These are phyloP conservation scores for Sphaerulina vaccinii DNA, from an alignment of 2,329 filamentous ascomycete species.

Conservation along the genomic window DNA sequence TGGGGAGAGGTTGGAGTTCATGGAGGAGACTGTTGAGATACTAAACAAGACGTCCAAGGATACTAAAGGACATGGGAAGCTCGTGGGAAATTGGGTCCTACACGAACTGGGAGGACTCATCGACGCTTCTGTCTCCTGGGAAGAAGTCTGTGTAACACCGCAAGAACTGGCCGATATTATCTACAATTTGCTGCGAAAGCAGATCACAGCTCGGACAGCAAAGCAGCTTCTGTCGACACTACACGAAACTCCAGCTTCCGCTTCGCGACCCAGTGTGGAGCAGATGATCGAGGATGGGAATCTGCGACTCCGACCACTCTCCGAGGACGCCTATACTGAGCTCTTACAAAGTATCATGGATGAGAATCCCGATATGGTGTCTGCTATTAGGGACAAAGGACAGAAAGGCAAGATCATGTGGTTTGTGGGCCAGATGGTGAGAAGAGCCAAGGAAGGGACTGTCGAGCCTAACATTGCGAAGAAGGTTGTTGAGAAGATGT, in stretches of 20 bases:
- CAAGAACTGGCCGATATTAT: constrained; percentile 47
- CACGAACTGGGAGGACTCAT: constrained; percentile 54
- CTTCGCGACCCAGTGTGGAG: constrained; percentile 43
- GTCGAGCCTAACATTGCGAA: constrained; percentile 62
- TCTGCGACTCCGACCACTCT: constrained; percentile 55
- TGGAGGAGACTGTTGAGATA: constrained; percentile 62
- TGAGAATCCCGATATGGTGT: constrained; percentile 57
- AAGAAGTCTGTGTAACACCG: constrained; percentile 41
- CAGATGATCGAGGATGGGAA: constrained; percentile 58
- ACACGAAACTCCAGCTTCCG: constrained; percentile 38
- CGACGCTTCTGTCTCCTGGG: constrained; percentile 41
- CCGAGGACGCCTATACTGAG: constrained; percentile 54
- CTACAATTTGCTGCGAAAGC: constrained; percentile 40
- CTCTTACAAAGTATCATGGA: constrained; percentile 56
- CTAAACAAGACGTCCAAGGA: constrained; percentile 35
- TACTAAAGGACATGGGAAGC: constrained; percentile 44
- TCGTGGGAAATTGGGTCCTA: constrained; percentile 60
- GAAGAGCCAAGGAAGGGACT: constrained; percentile 58
- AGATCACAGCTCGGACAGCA: constrained; percentile 56
- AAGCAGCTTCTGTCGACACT: constrained; percentile 59
- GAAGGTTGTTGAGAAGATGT: constrained; percentile 51
- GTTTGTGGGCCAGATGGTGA: constrained; percentile 69
- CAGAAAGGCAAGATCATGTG: constrained; percentile 66
- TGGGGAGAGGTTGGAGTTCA: constrained; percentile 79
- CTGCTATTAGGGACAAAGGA: constrained; percentile 58